Evolutionary conservation across 495 filamentous ascomycete genomes (phyloP).

Genomic region (Pyrenopolyporus hunteri): DNA sequence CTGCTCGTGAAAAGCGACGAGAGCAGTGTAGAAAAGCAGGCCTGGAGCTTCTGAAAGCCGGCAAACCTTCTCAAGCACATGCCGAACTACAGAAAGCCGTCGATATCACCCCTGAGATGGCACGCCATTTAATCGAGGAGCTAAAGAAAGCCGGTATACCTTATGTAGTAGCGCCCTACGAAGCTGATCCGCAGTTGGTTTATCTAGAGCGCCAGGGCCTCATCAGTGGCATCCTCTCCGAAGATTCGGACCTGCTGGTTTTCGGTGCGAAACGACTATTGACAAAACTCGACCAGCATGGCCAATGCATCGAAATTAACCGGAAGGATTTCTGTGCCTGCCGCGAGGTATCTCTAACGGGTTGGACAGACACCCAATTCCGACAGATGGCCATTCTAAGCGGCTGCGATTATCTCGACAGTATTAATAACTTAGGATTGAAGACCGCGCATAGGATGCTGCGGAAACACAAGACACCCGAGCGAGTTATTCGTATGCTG

Average conservation of each 20-base stretch:
- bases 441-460: constrained; percentile 92
- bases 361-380: constrained; percentile 92
- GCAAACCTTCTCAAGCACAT: constrained; percentile 79
- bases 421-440: constrained; percentile 82
- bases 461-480: constrained; percentile 84
- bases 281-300: constrained; percentile 93
- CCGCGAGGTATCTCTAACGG: constrained; percentile 83
- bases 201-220: constrained; percentile 87
- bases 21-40: constrained; percentile 76
- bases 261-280: constrained; percentile 90
- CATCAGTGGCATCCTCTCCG: constrained; percentile 87
- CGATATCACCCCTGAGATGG: constrained; percentile 96
- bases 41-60: constrained; percentile 78
- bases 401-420: constrained; percentile 94
- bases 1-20: constrained; percentile 68
- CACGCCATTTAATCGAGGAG: constrained; percentile 87
- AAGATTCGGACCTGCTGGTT: constrained; percentile 95
- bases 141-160: constrained; percentile 77
- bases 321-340: constrained; percentile 86
- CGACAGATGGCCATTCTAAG: constrained; percentile 94
- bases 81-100: constrained; percentile 92
- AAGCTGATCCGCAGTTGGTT: constrained; percentile 94
- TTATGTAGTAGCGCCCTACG: constrained; percentile 95
- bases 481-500: constrained; percentile 78
- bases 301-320: constrained; percentile 90